These are phyloP conservation scores for Cystofilobasidium capitatum DNA, from an alignment of 768 basidiomycete genomes.

Conservation along the genomic window DNA sequence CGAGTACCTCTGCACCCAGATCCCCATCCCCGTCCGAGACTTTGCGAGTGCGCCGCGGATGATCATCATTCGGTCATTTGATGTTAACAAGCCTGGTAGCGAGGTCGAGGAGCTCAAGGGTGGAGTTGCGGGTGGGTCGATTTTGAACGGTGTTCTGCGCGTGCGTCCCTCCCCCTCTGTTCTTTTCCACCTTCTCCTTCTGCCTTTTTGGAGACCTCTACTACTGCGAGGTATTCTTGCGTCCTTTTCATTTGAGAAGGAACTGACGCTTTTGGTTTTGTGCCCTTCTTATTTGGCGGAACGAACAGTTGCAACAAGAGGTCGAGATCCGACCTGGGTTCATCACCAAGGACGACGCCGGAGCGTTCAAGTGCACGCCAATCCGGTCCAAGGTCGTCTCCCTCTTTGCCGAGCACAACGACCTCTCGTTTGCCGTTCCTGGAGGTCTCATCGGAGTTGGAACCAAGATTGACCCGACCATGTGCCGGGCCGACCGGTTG, in stretches of 20 bases:
- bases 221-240: neutral
- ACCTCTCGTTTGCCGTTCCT: constrained; percentile 87
- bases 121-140: constrained; percentile 94
- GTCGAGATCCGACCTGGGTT: constrained; percentile 96
- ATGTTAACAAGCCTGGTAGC: constrained; percentile 97
- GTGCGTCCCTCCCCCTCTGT: constrained; percentile 31
- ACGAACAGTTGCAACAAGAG: constrained; percentile 63
- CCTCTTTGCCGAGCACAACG: constrained; percentile 88
- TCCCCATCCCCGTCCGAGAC: constrained; percentile 87
- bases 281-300: neutral
- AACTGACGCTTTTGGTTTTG: no score
- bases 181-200: no score
- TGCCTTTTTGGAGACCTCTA: neutral
- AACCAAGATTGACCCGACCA: constrained; percentile 87
- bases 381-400: constrained; percentile 86
- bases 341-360: constrained; percentile 85
- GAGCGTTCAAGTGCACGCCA: constrained; percentile 82
- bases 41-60: constrained; percentile 83
- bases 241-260: neutral
- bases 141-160: constrained; percentile 79
- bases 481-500: constrained; percentile 91
- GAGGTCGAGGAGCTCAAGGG: constrained; percentile 96
- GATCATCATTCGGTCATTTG: constrained; percentile 98
- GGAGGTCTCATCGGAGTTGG: constrained; percentile 98
- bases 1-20: constrained; percentile 94